Evolutionary conservation across 1,139 yeast species (phyloP).

Genomic region (Nakaseomyces bracarensis): DNA sequence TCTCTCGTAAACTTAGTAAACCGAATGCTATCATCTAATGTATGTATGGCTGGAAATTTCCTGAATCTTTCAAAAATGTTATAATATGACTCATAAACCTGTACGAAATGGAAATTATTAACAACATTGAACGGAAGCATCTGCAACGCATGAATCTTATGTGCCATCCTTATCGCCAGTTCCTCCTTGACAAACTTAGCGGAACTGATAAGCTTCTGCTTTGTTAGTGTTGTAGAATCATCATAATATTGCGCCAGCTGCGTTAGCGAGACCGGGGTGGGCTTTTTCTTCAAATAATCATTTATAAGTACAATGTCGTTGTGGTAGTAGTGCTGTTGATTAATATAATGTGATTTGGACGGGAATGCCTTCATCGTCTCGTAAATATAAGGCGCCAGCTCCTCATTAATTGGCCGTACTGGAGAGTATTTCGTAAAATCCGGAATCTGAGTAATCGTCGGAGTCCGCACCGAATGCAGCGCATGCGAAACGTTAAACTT

Average conservation of each 20-base stretch:
- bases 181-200: conserved; percentile 86
- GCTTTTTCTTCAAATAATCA: conserved; percentile 56
- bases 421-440: conserved; percentile 31
- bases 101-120: conserved; percentile 75
- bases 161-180: conserved; percentile 73
- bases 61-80: conserved; percentile 80
- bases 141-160: conserved; percentile 73
- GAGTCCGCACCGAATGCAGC: conserved; percentile 14
- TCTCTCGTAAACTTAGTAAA: conserved; percentile 58
- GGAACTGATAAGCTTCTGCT: conserved; percentile 65
- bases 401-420: conserved; percentile 26
- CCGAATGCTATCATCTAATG: conserved; percentile 61
- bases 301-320: conserved; percentile 54
- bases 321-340: conserved; percentile 74
- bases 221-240: conserved; percentile 45
- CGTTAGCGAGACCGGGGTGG: conserved; percentile 80
- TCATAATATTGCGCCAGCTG: conserved; percentile 88
- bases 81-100: conserved; percentile 82
- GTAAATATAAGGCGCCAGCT: conserved; percentile 27
- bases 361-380: conserved; percentile 29
- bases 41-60: conserved; percentile 55
- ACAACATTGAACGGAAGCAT: conserved; percentile 75
- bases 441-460: conserved; percentile 26
- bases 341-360: conserved; percentile 33
- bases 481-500: conserved; percentile 1